Evolutionary conservation across 116 monocot genomes (phyloP).

Genomic region (Iris pallida): DNA sequence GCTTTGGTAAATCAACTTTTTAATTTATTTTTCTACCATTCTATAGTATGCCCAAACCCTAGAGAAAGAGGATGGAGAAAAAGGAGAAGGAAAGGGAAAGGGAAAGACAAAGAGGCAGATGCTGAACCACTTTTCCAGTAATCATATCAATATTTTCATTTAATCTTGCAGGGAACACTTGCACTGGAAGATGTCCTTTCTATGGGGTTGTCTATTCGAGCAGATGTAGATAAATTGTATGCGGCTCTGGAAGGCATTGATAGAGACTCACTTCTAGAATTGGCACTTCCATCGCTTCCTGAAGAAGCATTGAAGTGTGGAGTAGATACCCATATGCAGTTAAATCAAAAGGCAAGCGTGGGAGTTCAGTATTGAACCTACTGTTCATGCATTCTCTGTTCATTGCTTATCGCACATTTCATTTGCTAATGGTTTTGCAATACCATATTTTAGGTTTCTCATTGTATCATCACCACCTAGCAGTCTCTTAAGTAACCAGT

Average conservation of each 20-base stretch:
- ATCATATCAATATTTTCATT: not conserved
- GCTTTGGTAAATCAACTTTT: slow-evolving; percentile 55
- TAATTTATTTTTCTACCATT: too few relatives aligned
- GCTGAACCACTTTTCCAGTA: not conserved
- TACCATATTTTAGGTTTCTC: not conserved
- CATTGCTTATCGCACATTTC: not conserved
- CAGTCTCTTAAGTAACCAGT: not conserved
- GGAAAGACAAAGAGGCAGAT: not conserved
- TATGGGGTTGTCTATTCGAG: slow-evolving; percentile 60
- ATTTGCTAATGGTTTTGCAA: too few relatives aligned
- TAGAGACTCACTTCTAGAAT: slow-evolving; percentile 64
- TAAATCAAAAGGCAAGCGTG: slow-evolving; percentile 74
- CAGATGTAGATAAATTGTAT: slow-evolving; percentile 60
- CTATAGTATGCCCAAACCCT: not conserved
- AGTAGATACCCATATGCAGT: slow-evolving; percentile 47
- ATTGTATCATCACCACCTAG: not conserved
- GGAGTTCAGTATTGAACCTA: not conserved
- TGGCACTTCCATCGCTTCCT: slow-evolving; percentile 86
- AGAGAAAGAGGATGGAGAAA: not conserved
- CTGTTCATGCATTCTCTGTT: not conserved
- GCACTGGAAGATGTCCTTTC: slow-evolving; percentile 88
- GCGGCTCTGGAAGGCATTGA: slow-evolving; percentile 75
- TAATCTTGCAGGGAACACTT: slow-evolving; percentile 65
- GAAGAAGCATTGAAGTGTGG: slow-evolving; percentile 67
- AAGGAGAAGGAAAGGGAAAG: not conserved